Evolutionary conservation across 2,329 filamentous ascomycete species (phyloP), one percentile per base, ranked within the genome.

Genomic region (Alternaria arborescens): DNA sequence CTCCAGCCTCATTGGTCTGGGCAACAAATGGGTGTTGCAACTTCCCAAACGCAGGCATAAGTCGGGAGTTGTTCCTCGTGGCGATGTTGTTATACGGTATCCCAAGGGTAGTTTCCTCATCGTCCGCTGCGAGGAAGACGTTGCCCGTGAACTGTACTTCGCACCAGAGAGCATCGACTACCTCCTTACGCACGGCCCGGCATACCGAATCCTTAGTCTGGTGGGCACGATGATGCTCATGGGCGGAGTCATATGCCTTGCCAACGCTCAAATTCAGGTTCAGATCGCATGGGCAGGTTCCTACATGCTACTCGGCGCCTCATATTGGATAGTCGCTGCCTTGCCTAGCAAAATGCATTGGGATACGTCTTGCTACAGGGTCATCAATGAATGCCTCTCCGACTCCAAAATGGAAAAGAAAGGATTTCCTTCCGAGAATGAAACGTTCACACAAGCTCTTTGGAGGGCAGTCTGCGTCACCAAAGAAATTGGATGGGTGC

Each of bases 281-380:
- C 83, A 85, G 62, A 79, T 83, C 34, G 81, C 79, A 2, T 85
- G 83, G 79, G 83, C 82, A 0, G 82, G 74, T 1, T 78, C 82
- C 0, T 85, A 83, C 66, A 81, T 85, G 75, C 68, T 84, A 12
- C 80, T 84, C 38, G 83, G 83, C 53, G 78, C 82, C 2, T 77
- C 77, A 8, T 84, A 85, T 66, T 85, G 83, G 83, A 78, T 82
- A 18, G 82, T 82, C 2, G 83, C 83, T 42, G 83, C 83, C 14
- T 67, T 85, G 18, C 82, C 82, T 1, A 69, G 73, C 16, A 78
- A 80, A 32, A 64, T 78, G 14, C 82, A 85, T 60, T 85, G 83
- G 83, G 81, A 85, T 59, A 78, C 81, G 1, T 75, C 77, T 4
- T 79, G 79, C 53, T 84, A 83, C 64, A 62, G 71, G 3, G 77